A percentile compares a stretch with the other conserved stretches of the same genome.
Conservation (phyloP, 2,329 filamentous ascomycete species). For the Neoscytalidium dimidiatum region DNA sequence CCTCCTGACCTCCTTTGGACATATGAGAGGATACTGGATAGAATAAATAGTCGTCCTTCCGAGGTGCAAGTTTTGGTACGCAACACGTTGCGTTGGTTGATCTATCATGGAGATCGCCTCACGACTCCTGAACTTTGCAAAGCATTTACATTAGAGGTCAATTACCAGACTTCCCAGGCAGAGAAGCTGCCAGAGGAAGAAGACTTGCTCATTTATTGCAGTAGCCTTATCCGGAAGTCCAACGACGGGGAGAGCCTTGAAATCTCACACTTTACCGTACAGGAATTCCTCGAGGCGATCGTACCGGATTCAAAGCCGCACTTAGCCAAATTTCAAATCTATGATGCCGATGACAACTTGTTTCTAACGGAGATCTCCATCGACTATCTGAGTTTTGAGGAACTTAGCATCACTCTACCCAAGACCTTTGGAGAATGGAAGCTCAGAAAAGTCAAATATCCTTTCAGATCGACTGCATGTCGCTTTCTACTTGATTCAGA, state of each 20-base stretch:
- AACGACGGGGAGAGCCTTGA: not conserved
- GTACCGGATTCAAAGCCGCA: too few species aligned
- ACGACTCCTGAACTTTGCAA: not conserved
- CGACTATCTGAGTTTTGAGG: too few species aligned
- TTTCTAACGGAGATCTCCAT: too few species aligned
- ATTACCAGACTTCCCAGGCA: not conserved
- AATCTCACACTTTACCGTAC: not conserved
- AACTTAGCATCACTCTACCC: too few species aligned
- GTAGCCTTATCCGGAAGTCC: not conserved
- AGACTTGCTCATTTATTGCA: not conserved
- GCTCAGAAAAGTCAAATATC: too few species aligned
- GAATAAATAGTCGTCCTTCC: not conserved
- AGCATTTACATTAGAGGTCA: not conserved
- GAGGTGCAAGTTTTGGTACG: not conserved
- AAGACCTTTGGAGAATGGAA: too few species aligned
- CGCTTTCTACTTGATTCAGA: too few species aligned
- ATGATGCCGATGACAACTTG: too few species aligned
- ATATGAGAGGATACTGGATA: not conserved
- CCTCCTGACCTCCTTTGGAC: not conserved
- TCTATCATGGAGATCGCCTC: accelerated
- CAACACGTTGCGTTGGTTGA: not conserved
- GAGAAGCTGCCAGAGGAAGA: not conserved
- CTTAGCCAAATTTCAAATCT: too few species aligned
- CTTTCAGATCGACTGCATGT: too few species aligned
- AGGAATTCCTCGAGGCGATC: too few species aligned